phyloP scores from a whole-genome alignment of 139 green algal species.

The Yamagishiella unicocca region DNA sequence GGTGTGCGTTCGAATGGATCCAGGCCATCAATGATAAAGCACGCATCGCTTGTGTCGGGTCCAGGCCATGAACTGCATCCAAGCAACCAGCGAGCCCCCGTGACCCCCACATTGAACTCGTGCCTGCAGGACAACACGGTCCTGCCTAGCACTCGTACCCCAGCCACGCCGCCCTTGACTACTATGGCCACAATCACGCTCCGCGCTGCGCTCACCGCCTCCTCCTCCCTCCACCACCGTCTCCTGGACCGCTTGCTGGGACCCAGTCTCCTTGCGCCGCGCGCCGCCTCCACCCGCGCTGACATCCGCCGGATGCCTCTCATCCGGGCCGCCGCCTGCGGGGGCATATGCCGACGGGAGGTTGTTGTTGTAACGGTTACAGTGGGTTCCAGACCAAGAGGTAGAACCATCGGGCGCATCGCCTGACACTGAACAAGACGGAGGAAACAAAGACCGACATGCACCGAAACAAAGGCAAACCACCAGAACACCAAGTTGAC shows the following conservation, averaged over 20 bases:
- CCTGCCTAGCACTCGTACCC: neutral
- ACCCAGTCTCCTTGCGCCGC: neutral
- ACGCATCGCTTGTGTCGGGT: too few species aligned
- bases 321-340: neutral
- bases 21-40: too few species aligned
- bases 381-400: too few species aligned
- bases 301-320: neutral
- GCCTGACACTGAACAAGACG: too few species aligned
- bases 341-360: too few species aligned
- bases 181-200: neutral
- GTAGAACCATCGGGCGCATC: too few species aligned
- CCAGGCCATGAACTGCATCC: neutral
- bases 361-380: too few species aligned
- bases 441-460: too few species aligned
- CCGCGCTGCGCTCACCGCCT: neutral
- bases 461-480: too few species aligned
- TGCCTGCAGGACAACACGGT: neutral
- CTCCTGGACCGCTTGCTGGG: neutral
- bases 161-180: neutral
- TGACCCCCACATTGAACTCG: neutral
- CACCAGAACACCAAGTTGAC: too few species aligned
- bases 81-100: neutral
- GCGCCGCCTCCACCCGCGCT: conserved; percentile 1
- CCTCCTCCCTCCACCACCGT: neutral
- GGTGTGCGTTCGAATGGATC: too few species aligned